Conservation (phyloP, 2,329 filamentous ascomycete species). For the Pestalotiopsis fici region DNA sequence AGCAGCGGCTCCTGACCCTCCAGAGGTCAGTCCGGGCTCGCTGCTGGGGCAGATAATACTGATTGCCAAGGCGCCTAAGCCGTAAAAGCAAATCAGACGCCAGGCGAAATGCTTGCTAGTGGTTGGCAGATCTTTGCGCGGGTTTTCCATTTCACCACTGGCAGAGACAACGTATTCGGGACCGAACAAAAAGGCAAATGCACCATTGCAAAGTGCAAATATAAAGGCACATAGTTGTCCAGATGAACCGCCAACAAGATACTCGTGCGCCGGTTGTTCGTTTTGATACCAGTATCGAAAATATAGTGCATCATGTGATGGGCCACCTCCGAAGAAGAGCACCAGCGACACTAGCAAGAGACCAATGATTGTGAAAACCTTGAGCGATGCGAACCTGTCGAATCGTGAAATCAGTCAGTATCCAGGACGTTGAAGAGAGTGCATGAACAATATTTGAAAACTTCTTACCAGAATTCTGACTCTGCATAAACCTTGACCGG, state of each 20-base stretch:
- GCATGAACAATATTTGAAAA: neutral
- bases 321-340: conserved; percentile 48
- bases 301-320: conserved; percentile 39
- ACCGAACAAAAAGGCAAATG: conserved; percentile 22
- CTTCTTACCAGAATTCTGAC: conserved; percentile 42
- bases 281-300: conserved; percentile 38
- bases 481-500: conserved; percentile 49
- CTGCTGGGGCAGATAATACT: conserved; percentile 34
- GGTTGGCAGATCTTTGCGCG: conserved; percentile 4
- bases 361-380: conserved; percentile 49
- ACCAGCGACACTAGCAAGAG: conserved; percentile 49
- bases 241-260: conserved; percentile 14
- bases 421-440: neutral
- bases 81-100: conserved; percentile 36
- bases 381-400: conserved; percentile 43
- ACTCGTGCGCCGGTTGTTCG: conserved; percentile 18
- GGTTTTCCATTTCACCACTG: conserved; percentile 8
- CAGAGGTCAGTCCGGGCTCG: conserved; percentile 28
- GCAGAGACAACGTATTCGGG: conserved; percentile 28
- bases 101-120: conserved; percentile 31
- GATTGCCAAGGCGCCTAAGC: conserved; percentile 36
- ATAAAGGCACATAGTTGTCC: conserved; percentile 23
- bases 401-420: neutral
- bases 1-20: conserved; percentile 30
- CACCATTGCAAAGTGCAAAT: neutral